These are phyloP conservation scores for Colletotrichum nymphaeae DNA, from an alignment of 2,329 filamentous ascomycete species.

Conservation along the genomic window DNA sequence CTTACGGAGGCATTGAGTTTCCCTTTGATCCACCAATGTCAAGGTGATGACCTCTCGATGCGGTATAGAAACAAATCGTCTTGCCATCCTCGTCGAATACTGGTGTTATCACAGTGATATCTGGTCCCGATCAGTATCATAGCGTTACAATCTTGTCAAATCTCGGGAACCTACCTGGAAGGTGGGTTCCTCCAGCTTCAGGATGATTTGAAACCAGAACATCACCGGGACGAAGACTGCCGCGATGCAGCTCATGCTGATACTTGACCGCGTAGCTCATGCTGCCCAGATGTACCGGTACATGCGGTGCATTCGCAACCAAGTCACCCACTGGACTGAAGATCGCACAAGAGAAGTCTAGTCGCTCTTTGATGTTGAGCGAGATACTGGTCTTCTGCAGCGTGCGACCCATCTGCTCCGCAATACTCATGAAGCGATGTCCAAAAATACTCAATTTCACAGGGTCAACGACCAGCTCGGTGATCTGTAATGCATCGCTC, in stretches of 20 bases:
- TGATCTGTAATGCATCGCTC: background rate
- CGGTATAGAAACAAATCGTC: constrained; percentile 84
- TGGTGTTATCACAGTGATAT: constrained; percentile 84
- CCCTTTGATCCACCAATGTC: constrained; percentile 74
- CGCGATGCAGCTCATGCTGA: constrained; percentile 82
- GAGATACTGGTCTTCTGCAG: constrained; percentile 61
- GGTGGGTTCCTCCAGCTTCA: constrained; percentile 83
- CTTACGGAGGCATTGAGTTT: too few relatives aligned
- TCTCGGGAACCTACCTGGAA: constrained; percentile 61
- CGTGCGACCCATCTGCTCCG: constrained; percentile 66
- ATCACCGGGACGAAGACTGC: constrained; percentile 80
- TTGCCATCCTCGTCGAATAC: constrained; percentile 71
- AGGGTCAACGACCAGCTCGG: background rate
- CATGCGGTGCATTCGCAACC: constrained; percentile 82
- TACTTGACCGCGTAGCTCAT: constrained; percentile 86
- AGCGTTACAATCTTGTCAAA: too few relatives aligned
- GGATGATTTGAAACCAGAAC: constrained; percentile 87
- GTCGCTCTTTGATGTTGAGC: constrained; percentile 59
- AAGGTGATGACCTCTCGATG: constrained; percentile 84
- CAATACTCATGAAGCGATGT: background rate
- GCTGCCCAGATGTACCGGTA: constrained; percentile 82
- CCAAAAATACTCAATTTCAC: background rate
- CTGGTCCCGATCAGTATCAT: too few relatives aligned
- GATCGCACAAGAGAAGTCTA: constrained; percentile 74
- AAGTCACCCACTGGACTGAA: constrained; percentile 81